Percentiles rank a stretch among this genome's conserved stretches.
phyloP scores from a whole-genome alignment of 2,329 filamentous ascomycete species.

The Fusarium sp. region DNA sequence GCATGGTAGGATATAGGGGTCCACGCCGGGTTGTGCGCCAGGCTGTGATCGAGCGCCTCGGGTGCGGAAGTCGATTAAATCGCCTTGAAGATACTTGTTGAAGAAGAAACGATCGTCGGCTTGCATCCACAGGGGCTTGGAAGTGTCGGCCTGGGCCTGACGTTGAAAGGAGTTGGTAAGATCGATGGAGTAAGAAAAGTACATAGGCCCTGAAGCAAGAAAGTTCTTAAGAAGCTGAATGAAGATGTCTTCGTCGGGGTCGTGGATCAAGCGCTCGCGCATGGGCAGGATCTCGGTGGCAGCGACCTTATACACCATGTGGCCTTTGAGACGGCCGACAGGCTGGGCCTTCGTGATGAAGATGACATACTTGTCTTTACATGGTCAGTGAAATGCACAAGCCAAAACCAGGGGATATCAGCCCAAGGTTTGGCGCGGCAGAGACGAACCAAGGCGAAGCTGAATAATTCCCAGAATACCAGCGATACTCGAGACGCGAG shows the following conservation, averaged over 20 bases:
- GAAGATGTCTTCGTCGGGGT: constrained; percentile 94
- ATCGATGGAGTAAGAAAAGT: constrained; percentile 98
- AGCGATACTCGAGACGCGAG: constrained; percentile 87
- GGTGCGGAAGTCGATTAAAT: constrained; percentile 88
- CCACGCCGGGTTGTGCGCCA: constrained; percentile 78
- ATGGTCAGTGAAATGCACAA: constrained; percentile 37
- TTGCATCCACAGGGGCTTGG: constrained; percentile 85
- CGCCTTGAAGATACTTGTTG: constrained; percentile 93
- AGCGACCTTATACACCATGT: constrained; percentile 94
- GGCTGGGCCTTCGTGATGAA: constrained; percentile 94
- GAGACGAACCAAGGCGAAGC: constrained; percentile 81
- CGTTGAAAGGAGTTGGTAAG: constrained; percentile 97
- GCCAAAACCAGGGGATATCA: constrained; percentile 11
- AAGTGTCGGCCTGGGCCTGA: constrained; percentile 80
- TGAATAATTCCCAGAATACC: constrained; percentile 96
- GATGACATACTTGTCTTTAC: constrained; percentile 90
- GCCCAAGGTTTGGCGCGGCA: constrained; percentile 23
- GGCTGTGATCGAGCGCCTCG: constrained; percentile 70
- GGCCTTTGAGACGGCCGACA: constrained; percentile 90
- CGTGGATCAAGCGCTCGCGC: constrained; percentile 89
- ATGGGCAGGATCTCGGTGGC: constrained; percentile 93
- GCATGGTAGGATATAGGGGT: constrained; percentile 93
- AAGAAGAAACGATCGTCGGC: constrained; percentile 99
- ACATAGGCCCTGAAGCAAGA: constrained; percentile 88
- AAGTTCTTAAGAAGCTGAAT: constrained; percentile 83